These are phyloP conservation scores for Amanita rubescens DNA, from an alignment of 768 basidiomycete species.

Conservation along the genomic window DNA sequence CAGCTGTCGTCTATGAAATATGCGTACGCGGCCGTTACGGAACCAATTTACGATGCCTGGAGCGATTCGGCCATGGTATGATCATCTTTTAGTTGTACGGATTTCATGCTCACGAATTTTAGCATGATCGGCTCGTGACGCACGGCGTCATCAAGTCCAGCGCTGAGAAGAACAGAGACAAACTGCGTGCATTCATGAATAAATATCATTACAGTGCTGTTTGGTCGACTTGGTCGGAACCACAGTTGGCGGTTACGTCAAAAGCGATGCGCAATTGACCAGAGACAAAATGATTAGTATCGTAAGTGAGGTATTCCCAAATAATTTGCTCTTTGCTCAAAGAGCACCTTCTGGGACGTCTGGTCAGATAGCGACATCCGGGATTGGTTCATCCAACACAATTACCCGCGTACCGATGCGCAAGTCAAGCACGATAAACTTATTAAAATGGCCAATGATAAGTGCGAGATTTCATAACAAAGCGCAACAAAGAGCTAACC, in stretches of 20 bases:
- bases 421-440: constrained; percentile 71
- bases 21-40: constrained; percentile 52
- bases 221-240: constrained; percentile 71
- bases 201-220: constrained; percentile 69
- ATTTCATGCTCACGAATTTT: background rate
- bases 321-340: background rate
- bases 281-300: constrained; percentile 76
- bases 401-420: constrained; percentile 51
- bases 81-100: constrained; percentile 2
- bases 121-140: constrained; percentile 79
- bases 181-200: constrained; percentile 63
- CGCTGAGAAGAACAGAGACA: constrained; percentile 47
- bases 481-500: background rate
- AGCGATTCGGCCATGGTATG: constrained; percentile 74
- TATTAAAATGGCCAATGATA: constrained; percentile 60
- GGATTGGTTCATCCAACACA: constrained; percentile 65
- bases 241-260: constrained; percentile 62
- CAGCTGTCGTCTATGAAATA: constrained; percentile 61
- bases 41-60: constrained; percentile 81
- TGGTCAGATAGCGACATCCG: constrained; percentile 75
- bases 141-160: constrained; percentile 64
- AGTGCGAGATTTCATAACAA: constrained; percentile 32
- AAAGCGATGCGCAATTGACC: constrained; percentile 55
- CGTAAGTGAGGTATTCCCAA: constrained; percentile 30
- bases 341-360: constrained; percentile 44